Base-by-base conservation (phyloP, 2,329 filamentous ascomycete species). In the Fusarium brevicatenulatum region DNA sequence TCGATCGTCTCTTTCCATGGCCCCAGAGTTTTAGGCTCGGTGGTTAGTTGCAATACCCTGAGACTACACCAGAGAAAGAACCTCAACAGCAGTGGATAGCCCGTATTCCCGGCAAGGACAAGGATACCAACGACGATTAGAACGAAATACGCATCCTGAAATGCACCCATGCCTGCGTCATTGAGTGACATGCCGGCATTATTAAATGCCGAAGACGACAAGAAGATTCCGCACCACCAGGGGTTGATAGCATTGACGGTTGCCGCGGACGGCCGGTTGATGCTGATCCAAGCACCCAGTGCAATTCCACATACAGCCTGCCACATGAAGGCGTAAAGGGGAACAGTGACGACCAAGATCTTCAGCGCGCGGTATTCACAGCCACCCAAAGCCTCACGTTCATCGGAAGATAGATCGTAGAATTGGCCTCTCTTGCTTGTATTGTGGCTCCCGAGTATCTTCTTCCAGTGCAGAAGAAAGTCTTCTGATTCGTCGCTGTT, bases 131-230 rank as follows among this genome's bases (percentile, higher is more conserved):
- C 87, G 25, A 85, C 82, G 50, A 87, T 81, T 43, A 88, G 81
- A 11, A 88, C 84, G 65, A 87, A 88, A 70, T 85, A 85, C 2
- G 84, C 82, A 37, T 82, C 82, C 64, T 89, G 86, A 65, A 91
- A 92, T 1, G 88, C 88, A 7, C 88, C 83, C 83, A 93, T 91
- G 76, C 91, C 92, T 44, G 87, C 86, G 77, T 93, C 90, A 18
- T 92, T 81, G 40, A 92, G 83, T 25, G 87, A 88, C 90, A 93
- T 91, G 44, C 91, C 91, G n/a, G 87, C 90, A 73, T 92, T 93
- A 80, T 92, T 92, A 80, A 93, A 93, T 0, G 91, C 91, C 23
- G 89, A 91, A 9, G 90, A 86, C 4, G 89, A 89, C 68, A 91
- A 90, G 81, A 93, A 93, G 49, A 90, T 86, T 44, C 91, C 91